Base-by-base conservation (phyloP, 331 rosid species). In the Quercus tomentella region DNA sequence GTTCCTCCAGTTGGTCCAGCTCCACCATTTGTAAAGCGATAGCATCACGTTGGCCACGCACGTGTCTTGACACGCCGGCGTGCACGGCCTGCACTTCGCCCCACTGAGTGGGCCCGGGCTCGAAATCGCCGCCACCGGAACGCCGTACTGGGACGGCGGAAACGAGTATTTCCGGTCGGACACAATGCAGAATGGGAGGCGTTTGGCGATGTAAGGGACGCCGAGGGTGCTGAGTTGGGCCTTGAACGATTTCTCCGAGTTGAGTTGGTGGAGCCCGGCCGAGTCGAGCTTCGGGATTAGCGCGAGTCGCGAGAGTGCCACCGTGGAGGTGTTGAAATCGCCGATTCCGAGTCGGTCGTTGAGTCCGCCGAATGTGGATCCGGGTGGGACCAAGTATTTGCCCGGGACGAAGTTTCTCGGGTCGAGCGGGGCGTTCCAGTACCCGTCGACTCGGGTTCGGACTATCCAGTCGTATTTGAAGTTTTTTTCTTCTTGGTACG, bases 311-410 rank as follows among this genome's bases (percentile, higher is more conserved):
- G 93, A 89, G 49, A 95, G 80, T 28, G 99, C 97, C 4, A 88
- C 86, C 5, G 68, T 86, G 56, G 98, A 93, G 54, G 93, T 86
- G 58, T 66, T 89, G 51, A 89, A 75, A 23, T 95, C 98, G 7
- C 99, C 99, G 5, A 91, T 70, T 15, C 99, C 99, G 1, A 95
- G 30, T 6, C 99, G 93, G 77, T 95, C 99, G 81, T 95, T 95
- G 41, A 95, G 92, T n/a, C 99, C 99, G 0, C 98, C 94, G 60
- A 83, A 95, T 7, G 90, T 78, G 61, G 99, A 91, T 7, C 99
- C 98, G 1, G 90, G 83, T 21, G 99, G 98, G 37, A 95, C 98
- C 56, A 91, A 23, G 81, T 95, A 95, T 16, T 73, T 73, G 1
- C 89, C 89, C 3, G 76, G 77, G 3, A 93, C 35, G 10, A 95